phyloP scores from a whole-genome alignment of 495 filamentous ascomycete species.

The Aspergillus cavernicola region DNA sequence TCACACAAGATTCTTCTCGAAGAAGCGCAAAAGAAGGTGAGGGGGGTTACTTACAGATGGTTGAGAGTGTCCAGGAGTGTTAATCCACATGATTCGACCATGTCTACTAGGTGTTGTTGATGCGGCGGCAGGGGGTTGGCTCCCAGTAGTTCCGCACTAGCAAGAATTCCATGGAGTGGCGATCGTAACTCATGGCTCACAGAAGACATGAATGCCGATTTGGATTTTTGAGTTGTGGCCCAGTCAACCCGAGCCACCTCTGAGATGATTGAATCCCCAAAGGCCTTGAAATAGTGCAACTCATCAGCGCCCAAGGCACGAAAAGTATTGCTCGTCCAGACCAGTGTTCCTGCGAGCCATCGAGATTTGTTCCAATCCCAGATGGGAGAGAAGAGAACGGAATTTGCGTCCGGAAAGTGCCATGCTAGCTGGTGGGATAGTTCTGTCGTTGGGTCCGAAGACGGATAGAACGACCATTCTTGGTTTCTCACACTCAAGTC shows the following conservation, averaged over 20 bases:
- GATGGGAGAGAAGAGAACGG: conserved; percentile 54
- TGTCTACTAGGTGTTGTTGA: conserved; percentile 53
- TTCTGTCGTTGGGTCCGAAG: not conserved
- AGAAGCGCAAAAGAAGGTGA: too few species aligned
- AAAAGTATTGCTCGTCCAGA: conserved; percentile 52
- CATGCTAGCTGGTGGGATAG: conserved; percentile 1
- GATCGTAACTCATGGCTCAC: conserved; percentile 70
- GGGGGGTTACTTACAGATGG: conserved; percentile 39
- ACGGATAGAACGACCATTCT: not conserved
- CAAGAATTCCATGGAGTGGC: conserved; percentile 65
- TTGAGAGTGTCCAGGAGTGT: conserved; percentile 69
- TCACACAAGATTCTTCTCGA: too few species aligned
- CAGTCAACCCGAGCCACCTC: conserved; percentile 55
- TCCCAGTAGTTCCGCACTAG: conserved; percentile 59
- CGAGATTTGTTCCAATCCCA: conserved; percentile 58
- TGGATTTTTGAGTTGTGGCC: conserved; percentile 47
- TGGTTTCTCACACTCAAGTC: not conserved
- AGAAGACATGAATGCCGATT: conserved; percentile 67
- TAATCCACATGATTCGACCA: conserved; percentile 60
- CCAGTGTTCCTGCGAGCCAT: conserved; percentile 59
- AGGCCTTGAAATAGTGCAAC: conserved; percentile 53
- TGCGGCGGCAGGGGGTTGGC: conserved; percentile 32
- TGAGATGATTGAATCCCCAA: conserved; percentile 60
- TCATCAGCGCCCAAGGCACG: conserved; percentile 44
- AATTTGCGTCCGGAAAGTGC: conserved; percentile 48